Conservation (phyloP, 1,284 basidiomycete genomes). For the Boletus mariae region DNA sequence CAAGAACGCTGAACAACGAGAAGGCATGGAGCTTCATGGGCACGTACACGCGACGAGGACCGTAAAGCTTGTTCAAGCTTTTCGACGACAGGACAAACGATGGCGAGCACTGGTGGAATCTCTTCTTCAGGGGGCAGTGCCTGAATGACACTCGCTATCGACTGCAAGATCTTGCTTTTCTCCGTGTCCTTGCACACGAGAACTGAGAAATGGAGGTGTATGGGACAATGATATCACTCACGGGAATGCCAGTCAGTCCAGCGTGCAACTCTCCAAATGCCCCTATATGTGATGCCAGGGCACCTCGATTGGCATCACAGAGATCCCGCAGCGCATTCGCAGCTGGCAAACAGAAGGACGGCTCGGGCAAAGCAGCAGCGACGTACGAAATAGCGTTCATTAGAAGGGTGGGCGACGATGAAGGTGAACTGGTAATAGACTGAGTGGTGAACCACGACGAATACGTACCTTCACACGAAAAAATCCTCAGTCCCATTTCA, state of each 20-base stretch:
- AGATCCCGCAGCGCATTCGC: constrained; percentile 80
- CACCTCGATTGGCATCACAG: constrained; percentile 81
- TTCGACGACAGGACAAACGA: constrained; percentile 72
- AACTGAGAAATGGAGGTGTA: not conserved
- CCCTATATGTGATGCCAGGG: constrained; percentile 75
- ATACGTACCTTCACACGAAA: constrained; percentile 58
- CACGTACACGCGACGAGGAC: constrained; percentile 47
- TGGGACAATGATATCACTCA: constrained; percentile 35
- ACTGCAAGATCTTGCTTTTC: constrained; percentile 85
- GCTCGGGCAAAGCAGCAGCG: constrained; percentile 65
- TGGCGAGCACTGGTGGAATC: constrained; percentile 75
- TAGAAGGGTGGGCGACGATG: constrained; percentile 32
- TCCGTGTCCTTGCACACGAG: constrained; percentile 65
- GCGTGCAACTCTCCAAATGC: constrained; percentile 83
- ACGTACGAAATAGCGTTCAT: constrained; percentile 55
- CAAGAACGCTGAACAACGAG: not conserved
- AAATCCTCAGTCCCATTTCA: not conserved
- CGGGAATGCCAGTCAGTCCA: constrained; percentile 68
- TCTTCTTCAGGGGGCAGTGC: constrained; percentile 75
- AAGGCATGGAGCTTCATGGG: not conserved
- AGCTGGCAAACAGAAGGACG: constrained; percentile 63
- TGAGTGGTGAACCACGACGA: constrained; percentile 79
- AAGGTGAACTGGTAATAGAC: constrained; percentile 37
- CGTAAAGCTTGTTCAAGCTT: constrained; percentile 63
- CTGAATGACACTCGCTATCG: constrained; percentile 87